These are phyloP conservation scores for Trypanosoma theileri DNA, from an alignment of 208 protist species.

Conservation along the genomic window DNA sequence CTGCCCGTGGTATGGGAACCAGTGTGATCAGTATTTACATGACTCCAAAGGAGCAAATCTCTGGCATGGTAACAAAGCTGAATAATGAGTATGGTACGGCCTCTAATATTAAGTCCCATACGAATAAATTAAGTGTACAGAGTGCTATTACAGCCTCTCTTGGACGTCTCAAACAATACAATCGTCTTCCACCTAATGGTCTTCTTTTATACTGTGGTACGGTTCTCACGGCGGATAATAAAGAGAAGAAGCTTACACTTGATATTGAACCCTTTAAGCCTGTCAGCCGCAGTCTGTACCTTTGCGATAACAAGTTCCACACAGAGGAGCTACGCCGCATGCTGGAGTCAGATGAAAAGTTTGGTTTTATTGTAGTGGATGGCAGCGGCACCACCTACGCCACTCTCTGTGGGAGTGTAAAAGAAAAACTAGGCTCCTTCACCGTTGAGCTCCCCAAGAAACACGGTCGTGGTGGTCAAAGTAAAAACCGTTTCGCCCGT, in stretches of 20 bases:
- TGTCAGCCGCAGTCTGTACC: slow-evolving; percentile 99
- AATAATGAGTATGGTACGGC: slow-evolving; percentile 99
- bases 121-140: slow-evolving; percentile 95
- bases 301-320: slow-evolving; percentile 98
- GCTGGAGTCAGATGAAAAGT: slow-evolving; percentile 99
- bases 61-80: slow-evolving; percentile 98
- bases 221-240: slow-evolving; percentile 98
- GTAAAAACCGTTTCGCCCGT: slow-evolving; percentile 99
- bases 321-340: slow-evolving; percentile 97
- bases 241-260: slow-evolving; percentile 99
- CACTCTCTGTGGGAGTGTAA: slow-evolving; percentile 97
- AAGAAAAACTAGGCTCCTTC: slow-evolving; percentile 98
- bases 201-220: slow-evolving; percentile 99
- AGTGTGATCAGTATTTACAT: slow-evolving; percentile 99
- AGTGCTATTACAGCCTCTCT: slow-evolving; percentile 90
- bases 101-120: slow-evolving; percentile 99
- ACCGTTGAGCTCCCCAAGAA: slow-evolving; percentile 99
- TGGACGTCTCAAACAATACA: slow-evolving; percentile 93
- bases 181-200: slow-evolving; percentile 94
- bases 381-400: slow-evolving; percentile 98
- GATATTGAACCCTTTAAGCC: slow-evolving; percentile 99
- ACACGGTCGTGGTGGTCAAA: slow-evolving; percentile 99
- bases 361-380: slow-evolving; percentile 99
- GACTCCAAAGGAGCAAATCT: slow-evolving; percentile 98
- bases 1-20: slow-evolving; percentile 98